Percentiles rank a stretch among this genome's conserved stretches.
These are phyloP conservation scores for Heritiera littoralis DNA, from an alignment of 345 rosid species.

Conservation along the genomic window DNA sequence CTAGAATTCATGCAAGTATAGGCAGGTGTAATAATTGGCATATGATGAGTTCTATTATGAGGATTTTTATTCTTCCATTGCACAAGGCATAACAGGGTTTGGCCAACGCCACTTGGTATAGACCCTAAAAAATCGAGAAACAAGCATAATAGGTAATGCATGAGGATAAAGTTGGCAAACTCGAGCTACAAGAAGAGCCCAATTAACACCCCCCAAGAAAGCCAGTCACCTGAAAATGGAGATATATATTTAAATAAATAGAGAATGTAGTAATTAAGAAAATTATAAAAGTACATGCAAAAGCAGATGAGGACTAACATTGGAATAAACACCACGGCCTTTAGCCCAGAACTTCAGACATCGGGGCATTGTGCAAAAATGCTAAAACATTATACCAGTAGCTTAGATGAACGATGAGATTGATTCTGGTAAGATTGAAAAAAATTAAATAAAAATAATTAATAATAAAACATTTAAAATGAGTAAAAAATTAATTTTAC, in stretches of 20 bases:
- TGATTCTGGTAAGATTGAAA: no score
- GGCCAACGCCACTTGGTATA: constrained; percentile 79
- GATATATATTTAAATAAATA: neutral
- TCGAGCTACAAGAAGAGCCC: constrained; percentile 77
- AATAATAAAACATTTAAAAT: no score
- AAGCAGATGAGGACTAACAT: constrained; percentile 39
- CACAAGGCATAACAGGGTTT: constrained; percentile 72
- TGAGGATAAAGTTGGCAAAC: constrained; percentile 75
- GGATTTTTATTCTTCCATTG: constrained; percentile 57
- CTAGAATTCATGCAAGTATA: constrained; percentile 84
- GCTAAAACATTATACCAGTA: constrained; percentile 50
- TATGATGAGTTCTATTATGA: constrained; percentile 61
- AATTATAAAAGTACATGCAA: neutral
- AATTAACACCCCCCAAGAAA: constrained; percentile 82
- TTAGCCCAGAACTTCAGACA: constrained; percentile 75
- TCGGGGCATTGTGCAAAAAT: constrained; percentile 58
- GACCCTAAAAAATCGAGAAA: constrained; percentile 69
- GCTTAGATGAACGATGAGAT: no score
- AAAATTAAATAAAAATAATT: no score
- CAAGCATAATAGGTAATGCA: constrained; percentile 68
- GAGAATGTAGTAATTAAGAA: neutral
- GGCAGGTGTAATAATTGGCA: constrained; percentile 78
- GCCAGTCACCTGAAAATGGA: constrained; percentile 62
- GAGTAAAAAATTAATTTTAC: no score
- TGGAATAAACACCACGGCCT: constrained; percentile 72